Base-by-base conservation (phyloP, 2,329 filamentous ascomycete genomes). In the Hypomyces rosellus region DNA sequence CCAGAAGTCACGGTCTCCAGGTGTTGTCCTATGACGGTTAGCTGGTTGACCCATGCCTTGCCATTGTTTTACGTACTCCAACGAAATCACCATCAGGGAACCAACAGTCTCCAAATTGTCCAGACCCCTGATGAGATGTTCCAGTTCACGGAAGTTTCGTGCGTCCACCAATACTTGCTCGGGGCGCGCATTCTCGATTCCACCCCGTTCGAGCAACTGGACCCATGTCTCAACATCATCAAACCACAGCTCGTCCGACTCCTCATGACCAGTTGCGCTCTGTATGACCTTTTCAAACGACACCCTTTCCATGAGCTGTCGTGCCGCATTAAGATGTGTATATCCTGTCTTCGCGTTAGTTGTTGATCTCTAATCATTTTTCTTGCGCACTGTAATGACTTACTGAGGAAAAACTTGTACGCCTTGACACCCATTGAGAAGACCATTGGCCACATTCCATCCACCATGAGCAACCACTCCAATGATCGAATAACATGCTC, bases 361-460 rank as follows among this genome's bases (percentile, higher is more conserved):
- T 22, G 46, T 16, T 41, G 42, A 7, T 37, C 34, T 33, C 13
- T 37, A 18, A 16, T 7, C 22, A 33, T 8, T n/a, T 30, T 36
- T 7, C 12, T 11, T 36, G 2, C 36, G 20, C 34, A n/a, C 14
- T 39, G 7, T 1, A 2, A 30, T 11, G 34, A 78, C 89, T 75
- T 80, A 95, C 89, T 78, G 43, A 95, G 76, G 62, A 96, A 90
- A 54, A 85, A 84, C 62, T 87, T 87, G 70, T 96, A 89, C n/a
- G 91, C 78, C 59, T 82, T 77, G 30, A 81, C 80, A 39, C 89
- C 83, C 50, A 82, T 75, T 15, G 73, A 69, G 59, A 92, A 88
- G 18, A 88, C 83, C 51, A 85, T 76, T 14, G 77, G 73, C 84
- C 86, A 91, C 49, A 87, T 77, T 12, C 80, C 85, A 45, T 86